Evolutionary conservation across 2,329 filamentous ascomycete species (phyloP), one percentile per base, ranked within the genome.

Genomic region (Trichoderma aggressivum): DNA sequence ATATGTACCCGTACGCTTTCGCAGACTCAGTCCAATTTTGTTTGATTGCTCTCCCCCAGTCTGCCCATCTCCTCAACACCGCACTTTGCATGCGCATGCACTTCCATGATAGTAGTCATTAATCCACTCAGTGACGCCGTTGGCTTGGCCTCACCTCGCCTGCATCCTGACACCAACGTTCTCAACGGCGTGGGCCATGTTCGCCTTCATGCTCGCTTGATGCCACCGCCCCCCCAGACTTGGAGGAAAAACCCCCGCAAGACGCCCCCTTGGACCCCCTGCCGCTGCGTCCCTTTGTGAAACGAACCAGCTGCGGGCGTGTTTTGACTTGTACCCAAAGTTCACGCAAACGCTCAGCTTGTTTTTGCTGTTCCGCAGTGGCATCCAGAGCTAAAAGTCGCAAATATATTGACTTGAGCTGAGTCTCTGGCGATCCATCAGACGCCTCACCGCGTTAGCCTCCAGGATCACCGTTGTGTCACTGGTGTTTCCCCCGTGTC

Each of bases 111-210:
- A 1, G n/a, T 24, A n/a, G n/a, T n/a, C n/a, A 28, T 21, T 68
- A 50, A 68, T 68, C 60, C 64, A 21, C 64, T 59, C 34, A 61
- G 36, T 14, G 39, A 34, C 65, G 65, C 55, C 55, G 55, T 60
- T 50, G 34, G 55, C 62, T 68, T 26, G 36, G 62, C n/a, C n/a
- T n/a, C n/a, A n/a, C 30, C 36, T 65, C 47, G 39, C 43, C 39
- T 56, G 34, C 61, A 63, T 63, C 62, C 47, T 65, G 43, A 55
- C 47, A 30, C 47, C n/a, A 26, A 14, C 61, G 16, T 47, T 43
- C 55, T n/a, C 60, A 47, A 30, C 16, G 30, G 64, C 53, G 53
- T 59, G 36, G 64, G 64, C 36, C 36, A 50, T 24, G n/a, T 32
- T 50, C 39, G 26, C 60, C 32, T 16, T 58, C 36, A 60, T 24